These are phyloP conservation scores for Dacryopinax primogenitus DNA, from an alignment of 768 basidiomycete species.

Conservation along the genomic window DNA sequence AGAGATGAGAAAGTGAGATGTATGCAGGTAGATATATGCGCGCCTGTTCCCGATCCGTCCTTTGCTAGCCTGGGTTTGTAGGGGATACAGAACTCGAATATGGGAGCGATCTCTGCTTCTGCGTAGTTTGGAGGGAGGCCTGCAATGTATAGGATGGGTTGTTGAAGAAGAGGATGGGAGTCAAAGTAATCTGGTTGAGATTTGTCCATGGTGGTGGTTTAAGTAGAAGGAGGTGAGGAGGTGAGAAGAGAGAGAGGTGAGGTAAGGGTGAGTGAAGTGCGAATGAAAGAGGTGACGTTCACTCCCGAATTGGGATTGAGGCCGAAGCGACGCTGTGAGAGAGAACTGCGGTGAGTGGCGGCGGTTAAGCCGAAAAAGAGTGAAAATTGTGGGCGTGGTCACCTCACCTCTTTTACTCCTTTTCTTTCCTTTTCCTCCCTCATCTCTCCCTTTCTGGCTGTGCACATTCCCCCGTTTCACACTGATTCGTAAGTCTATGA, in stretches of 20 bases:
- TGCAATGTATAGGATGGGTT: constrained; percentile 69
- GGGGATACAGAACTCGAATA: constrained; percentile 62
- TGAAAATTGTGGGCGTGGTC: too few relatives aligned
- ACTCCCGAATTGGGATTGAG: too few relatives aligned
- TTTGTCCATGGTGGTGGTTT: background rate
- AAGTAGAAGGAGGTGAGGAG: background rate
- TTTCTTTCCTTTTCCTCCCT: too few relatives aligned
- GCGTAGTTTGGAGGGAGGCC: constrained; percentile 58
- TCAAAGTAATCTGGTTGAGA: background rate
- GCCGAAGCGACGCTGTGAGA: too few relatives aligned
- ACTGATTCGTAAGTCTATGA: too few relatives aligned
- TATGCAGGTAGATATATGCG: background rate
- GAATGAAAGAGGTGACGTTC: too few relatives aligned
- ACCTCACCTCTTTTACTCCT: too few relatives aligned
- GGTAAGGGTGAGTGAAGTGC: background rate
- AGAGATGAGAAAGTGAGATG: background rate
- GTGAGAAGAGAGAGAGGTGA: too few relatives aligned
- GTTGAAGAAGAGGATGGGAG: constrained; percentile 68
- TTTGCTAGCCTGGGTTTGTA: constrained; percentile 66
- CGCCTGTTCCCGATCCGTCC: constrained; percentile 36
- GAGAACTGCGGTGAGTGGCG: too few relatives aligned
- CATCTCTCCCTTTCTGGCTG: too few relatives aligned
- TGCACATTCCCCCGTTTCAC: too few relatives aligned
- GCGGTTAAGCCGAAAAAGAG: too few relatives aligned
- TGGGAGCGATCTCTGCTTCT: constrained; percentile 63